These are phyloP conservation scores for Paraleonurus japonicus DNA, from an alignment of 257 asterid genomes.

Conservation along the genomic window DNA sequence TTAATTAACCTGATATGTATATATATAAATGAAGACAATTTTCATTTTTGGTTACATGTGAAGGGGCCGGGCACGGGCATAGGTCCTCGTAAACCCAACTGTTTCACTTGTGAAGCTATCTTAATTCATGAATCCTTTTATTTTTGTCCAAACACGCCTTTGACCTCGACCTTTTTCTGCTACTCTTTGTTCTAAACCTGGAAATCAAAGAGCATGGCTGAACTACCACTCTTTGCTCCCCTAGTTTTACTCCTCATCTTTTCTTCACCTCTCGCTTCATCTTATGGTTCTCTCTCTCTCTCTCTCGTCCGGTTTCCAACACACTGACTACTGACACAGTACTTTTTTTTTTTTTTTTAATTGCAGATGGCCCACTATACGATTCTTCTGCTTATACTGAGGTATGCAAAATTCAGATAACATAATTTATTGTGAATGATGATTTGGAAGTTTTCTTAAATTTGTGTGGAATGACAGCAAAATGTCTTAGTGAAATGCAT, in stretches of 20 bases:
- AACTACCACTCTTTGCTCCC: slow-evolving; percentile 5
- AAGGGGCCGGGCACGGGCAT: background rate
- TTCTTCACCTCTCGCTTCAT: slow-evolving; percentile 24
- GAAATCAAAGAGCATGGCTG: slow-evolving; percentile 26
- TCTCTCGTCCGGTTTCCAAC: background rate
- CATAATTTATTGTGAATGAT: background rate
- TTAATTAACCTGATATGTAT: no score
- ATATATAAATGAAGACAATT: background rate
- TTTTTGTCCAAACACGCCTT: slow-evolving; percentile 5
- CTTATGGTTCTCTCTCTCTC: slow-evolving; percentile 42
- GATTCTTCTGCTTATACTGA: slow-evolving; percentile 76
- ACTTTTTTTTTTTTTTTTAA: background rate
- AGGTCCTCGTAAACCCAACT: slow-evolving; percentile 22
- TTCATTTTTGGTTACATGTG: slow-evolving; percentile 23
- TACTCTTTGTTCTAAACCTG: background rate
- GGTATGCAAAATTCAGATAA: slow-evolving; percentile 31
- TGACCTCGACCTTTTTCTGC: background rate
- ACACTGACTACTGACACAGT: background rate
- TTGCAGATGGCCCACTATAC: slow-evolving; percentile 80
- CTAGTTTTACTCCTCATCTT: slow-evolving; percentile 22
- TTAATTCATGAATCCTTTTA: background rate
- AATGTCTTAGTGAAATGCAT: background rate
- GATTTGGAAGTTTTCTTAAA: background rate
- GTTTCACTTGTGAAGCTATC: slow-evolving; percentile 44
- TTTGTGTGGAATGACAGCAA: background rate